phyloP scores from a whole-genome alignment of 116 monocot genomes.

The Trichopus zeylanicus region DNA sequence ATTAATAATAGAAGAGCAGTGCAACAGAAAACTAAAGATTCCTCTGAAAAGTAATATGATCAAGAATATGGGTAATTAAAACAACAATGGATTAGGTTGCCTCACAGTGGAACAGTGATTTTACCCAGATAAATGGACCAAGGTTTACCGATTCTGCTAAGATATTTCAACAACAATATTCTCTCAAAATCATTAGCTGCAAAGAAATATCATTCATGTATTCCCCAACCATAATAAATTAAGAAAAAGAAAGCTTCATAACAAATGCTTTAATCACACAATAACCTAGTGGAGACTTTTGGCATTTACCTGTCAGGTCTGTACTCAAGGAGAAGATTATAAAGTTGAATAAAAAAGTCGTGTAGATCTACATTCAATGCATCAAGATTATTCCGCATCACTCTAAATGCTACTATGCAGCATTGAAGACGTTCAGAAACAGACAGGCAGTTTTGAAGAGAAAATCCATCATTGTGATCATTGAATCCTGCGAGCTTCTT shows the following conservation, averaged over 20 bases:
- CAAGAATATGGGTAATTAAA: neutral
- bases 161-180: too few species aligned
- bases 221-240: too few species aligned
- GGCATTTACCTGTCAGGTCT: slow-evolving; percentile 65
- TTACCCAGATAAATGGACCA: too few species aligned
- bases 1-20: too few species aligned
- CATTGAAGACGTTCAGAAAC: slow-evolving; percentile 89
- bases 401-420: slow-evolving; percentile 85
- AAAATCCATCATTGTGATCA: slow-evolving; percentile 15
- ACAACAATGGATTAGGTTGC: too few species aligned
- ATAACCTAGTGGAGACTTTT: neutral
- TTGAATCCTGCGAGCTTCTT: slow-evolving; percentile 67
- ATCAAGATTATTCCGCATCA: slow-evolving; percentile 94
- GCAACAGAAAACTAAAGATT: neutral
- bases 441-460: slow-evolving; percentile 26
- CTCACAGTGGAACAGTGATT: neutral
- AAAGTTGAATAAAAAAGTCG: slow-evolving; percentile 79
- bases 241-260: too few species aligned
- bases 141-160: too few species aligned
- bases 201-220: too few species aligned
- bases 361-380: slow-evolving; percentile 94
- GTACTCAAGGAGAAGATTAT: slow-evolving; percentile 85
- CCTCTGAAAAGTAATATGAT: neutral
- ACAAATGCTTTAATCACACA: neutral
- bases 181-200: too few species aligned